Evolutionary conservation across 202 grass and related monocot genomes (phyloP), one percentile per base, ranked within the genome.

Genomic region (Brachypodium distachyon): DNA sequence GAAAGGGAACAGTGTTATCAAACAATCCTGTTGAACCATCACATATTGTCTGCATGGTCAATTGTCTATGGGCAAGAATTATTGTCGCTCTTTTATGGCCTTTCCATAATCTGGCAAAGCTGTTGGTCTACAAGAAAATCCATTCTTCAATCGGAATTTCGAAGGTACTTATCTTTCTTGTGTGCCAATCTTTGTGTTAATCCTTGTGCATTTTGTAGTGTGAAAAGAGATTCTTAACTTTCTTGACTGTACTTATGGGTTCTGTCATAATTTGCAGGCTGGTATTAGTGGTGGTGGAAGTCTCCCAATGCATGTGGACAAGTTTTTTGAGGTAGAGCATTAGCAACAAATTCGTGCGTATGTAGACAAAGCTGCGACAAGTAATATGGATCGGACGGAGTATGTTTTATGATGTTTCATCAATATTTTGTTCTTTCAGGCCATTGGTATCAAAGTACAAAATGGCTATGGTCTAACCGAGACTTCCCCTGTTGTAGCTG

Each of bases 381-480:
- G n/a, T n/a, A n/a, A n/a, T n/a, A n/a, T n/a, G n/a, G n/a, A n/a
- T n/a, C n/a, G n/a, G n/a, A n/a, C n/a, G n/a, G n/a, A n/a, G n/a
- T n/a, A n/a, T n/a, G n/a, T n/a, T n/a, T n/a, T n/a, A n/a, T n/a
- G n/a, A n/a, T n/a, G n/a, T 13, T 79, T 84, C 36, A 58, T 58
- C 22, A 81, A 46, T 50, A 46, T 64, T 81, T 54, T 85, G 43
- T 18, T 84, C 22, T 88, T 94, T 63, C 84, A 97, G 94, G 94
- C 91, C 33, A 92, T 97, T 67, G 89, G 84, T 21, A 81, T 97
- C 71, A 97, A 88, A 84, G 52, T 97, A 49, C 91, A 92, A 81
- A 97, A 97, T 44, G 94, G 94, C 52, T 97, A 97, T 62, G 94
- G 94, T 74, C 78, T 94, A 73, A 97, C 94, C 79, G 94, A 97